Base-by-base conservation (phyloP, 2,329 filamentous ascomycete genomes). In the Aspergillus phoenicis region DNA sequence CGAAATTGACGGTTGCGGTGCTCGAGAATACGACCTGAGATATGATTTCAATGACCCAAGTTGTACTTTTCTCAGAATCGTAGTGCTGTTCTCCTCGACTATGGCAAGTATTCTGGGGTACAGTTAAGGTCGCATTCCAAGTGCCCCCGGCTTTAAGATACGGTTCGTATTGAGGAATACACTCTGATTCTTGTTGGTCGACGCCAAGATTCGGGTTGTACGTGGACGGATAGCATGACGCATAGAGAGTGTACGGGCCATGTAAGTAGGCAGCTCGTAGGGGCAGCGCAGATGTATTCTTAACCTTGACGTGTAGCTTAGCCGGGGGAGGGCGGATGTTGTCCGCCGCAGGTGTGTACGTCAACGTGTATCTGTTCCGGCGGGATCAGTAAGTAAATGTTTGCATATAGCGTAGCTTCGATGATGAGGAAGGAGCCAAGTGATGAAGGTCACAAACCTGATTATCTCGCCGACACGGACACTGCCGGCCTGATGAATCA, bases 401-500 rank as follows among this genome's bases (percentile, higher is more conserved):
- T 36, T 36, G 33, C 33, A 36, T 36, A 11, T 36, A 36, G 33
- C 11, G 11, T 13, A 13, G 33, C 33, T 36, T 56, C 20, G 7
- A 39, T 17, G 13, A 17, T 36, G 4, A 39, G 20, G 26, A 4
- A 11, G 20, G 15, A 33, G 39, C 30, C 8, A 17, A n/a, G 55
- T 24, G 45, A 20, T 39, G 52, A 38, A 52, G 10, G 30, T 60
- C 47, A 69, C 77, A 72, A 89, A 96, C 80, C 95, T 90, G 65
- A 97, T 88, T 41, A 97, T 89, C 80, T 98, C 93, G 74, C 95
- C 95, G 66, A 98, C 91, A 78, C 94, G 96, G 75, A 98, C 90
- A 80, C 86, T 91, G 72, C 95, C 95, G 66, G 89, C 84, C 80
- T 98, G 95, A 78, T 97, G 91, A 63, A 97, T 82, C 74, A 98